These are phyloP conservation scores for Pseudogymnoascus sp. DNA, from an alignment of 2,329 filamentous ascomycete species.

Conservation along the genomic window DNA sequence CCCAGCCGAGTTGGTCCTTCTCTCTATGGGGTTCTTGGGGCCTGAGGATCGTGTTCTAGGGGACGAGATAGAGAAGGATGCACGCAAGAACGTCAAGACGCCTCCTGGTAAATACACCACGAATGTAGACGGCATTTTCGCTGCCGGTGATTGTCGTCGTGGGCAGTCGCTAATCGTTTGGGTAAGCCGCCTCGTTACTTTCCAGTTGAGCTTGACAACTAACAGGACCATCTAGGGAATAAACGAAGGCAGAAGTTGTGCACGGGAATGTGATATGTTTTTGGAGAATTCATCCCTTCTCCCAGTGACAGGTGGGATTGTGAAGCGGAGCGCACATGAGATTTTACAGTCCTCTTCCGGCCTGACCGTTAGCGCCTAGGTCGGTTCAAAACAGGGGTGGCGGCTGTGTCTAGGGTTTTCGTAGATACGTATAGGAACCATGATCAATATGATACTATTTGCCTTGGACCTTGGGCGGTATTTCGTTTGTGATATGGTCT, in stretches of 20 bases:
- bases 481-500: neutral
- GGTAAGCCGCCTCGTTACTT: conserved; percentile 36
- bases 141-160: conserved; percentile 88
- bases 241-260: conserved; percentile 90
- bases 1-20: conserved; percentile 84
- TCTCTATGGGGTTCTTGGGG: conserved; percentile 96
- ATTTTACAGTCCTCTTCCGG: conserved; percentile 38
- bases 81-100: conserved; percentile 94
- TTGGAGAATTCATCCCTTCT: conserved; percentile 72
- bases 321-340: conserved; percentile 73
- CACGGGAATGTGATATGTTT: conserved; percentile 84
- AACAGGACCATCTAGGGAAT: conserved; percentile 59
- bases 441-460: neutral
- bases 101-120: conserved; percentile 79
- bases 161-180: conserved; percentile 95
- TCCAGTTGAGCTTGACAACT: conserved; percentile 20
- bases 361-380: neutral
- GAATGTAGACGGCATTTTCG: conserved; percentile 81
- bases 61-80: conserved; percentile 82
- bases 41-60: conserved; percentile 83
- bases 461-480: neutral
- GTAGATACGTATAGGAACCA: neutral
- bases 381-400: neutral
- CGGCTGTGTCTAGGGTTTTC: neutral
- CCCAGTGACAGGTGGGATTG: conserved; percentile 85